Evolutionary conservation across 1,284 basidiomycete species (phyloP).

Genomic region (Grifola frondosa): DNA sequence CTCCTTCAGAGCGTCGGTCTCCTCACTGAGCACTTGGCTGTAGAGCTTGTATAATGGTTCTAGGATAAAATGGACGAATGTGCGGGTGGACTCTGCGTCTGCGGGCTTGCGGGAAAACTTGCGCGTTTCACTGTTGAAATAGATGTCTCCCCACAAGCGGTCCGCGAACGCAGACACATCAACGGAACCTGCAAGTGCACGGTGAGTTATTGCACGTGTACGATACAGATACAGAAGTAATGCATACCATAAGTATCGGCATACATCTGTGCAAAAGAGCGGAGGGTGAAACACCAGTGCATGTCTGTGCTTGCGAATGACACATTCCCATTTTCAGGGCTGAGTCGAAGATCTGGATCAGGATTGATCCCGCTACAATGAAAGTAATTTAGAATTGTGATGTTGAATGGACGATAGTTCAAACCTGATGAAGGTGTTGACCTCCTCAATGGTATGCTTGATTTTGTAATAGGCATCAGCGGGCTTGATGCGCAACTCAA

Average conservation of each 20-base stretch:
- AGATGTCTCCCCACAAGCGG: slow-evolving; percentile 98
- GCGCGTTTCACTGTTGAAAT: slow-evolving; percentile 80
- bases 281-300: slow-evolving; percentile 96
- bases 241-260: slow-evolving; percentile 81
- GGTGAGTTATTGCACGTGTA: slow-evolving; percentile 4
- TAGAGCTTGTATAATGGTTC: slow-evolving; percentile 98
- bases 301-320: slow-evolving; percentile 97
- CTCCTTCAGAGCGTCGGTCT: slow-evolving; percentile 78
- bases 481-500: slow-evolving; percentile 95
- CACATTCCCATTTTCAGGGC: slow-evolving; percentile 95
- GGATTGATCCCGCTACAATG: slow-evolving; percentile 78
- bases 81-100: slow-evolving; percentile 80
- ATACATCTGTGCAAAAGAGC: slow-evolving; percentile 96
- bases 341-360: slow-evolving; percentile 83
- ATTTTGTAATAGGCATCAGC: slow-evolving; percentile 98
- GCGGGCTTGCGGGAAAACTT: slow-evolving; percentile 88
- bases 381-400: slow-evolving; percentile 1
- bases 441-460: slow-evolving; percentile 97
- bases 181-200: slow-evolving; percentile 46
- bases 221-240: background rate
- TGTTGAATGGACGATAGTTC: slow-evolving; percentile 15
- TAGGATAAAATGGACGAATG: slow-evolving; percentile 96
- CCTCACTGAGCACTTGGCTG: slow-evolving; percentile 90
- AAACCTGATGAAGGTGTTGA: slow-evolving; percentile 92
- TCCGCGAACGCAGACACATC: slow-evolving; percentile 74